A percentile compares a stretch with the other conserved stretches of the same genome.
phyloP scores from a whole-genome alignment of 495 filamentous ascomycete genomes.

The Daldinia bambusicola region DNA sequence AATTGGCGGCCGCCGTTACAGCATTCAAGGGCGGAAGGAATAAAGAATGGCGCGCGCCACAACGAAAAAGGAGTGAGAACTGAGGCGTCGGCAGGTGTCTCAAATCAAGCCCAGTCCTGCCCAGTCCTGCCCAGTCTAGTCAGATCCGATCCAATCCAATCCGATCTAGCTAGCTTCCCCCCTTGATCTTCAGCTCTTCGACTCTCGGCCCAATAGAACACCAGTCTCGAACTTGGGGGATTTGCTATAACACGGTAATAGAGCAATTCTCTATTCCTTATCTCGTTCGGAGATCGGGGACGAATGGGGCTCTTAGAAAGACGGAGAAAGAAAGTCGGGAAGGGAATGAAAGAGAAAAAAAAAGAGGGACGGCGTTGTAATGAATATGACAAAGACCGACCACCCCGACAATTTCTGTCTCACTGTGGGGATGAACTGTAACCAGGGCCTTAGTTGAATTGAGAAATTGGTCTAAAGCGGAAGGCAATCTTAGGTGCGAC shows the following conservation, averaged over 20 bases:
- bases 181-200: slow-evolving; percentile 16
- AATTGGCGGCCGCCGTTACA: slow-evolving; percentile 26
- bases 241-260: slow-evolving; percentile 10
- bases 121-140: slow-evolving; percentile 33
- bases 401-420: slow-evolving; percentile 13
- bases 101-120: slow-evolving; percentile 27
- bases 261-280: slow-evolving; percentile 16
- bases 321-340: background rate
- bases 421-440: slow-evolving; percentile 4
- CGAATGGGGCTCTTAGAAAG: background rate
- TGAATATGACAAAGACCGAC: slow-evolving; percentile 16
- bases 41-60: slow-evolving; percentile 45
- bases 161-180: slow-evolving; percentile 24
- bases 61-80: slow-evolving; percentile 36
- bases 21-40: slow-evolving; percentile 30
- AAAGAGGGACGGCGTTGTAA: slow-evolving; percentile 7
- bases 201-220: slow-evolving; percentile 11
- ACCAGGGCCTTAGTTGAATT: slow-evolving; percentile 14
- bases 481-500: slow-evolving; percentile 15
- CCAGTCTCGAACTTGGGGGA: slow-evolving; percentile 1
- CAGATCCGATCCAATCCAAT: slow-evolving; percentile 22
- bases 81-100: slow-evolving; percentile 39
- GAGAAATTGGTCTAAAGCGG: slow-evolving; percentile 12
- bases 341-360: slow-evolving; percentile 10
- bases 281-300: slow-evolving; percentile 18